Percentiles rank a stretch among this genome's conserved stretches.
These are phyloP conservation scores for Zasmidium cellare DNA, from an alignment of 2,329 filamentous ascomycete genomes.

Conservation along the genomic window DNA sequence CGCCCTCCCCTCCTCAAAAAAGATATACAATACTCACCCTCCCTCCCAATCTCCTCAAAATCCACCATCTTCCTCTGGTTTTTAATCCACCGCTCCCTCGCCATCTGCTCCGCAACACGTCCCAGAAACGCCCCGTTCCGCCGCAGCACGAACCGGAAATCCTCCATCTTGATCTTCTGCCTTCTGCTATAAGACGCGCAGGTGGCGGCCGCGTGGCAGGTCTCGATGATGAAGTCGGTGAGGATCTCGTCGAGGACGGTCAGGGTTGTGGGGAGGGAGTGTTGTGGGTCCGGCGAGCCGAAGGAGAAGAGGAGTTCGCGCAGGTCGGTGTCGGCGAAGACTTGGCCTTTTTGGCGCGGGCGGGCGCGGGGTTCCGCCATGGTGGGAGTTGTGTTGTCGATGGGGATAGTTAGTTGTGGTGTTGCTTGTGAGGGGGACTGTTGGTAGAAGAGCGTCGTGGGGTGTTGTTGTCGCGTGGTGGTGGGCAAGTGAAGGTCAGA, in stretches of 20 bases:
- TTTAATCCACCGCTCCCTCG: slow-evolving; percentile 85
- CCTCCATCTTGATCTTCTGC: slow-evolving; percentile 96
- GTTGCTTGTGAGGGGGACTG: not conserved
- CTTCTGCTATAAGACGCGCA: slow-evolving; percentile 83
- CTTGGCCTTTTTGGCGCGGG: slow-evolving; percentile 47
- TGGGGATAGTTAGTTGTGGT: slow-evolving; percentile 1
- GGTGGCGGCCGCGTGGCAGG: slow-evolving; percentile 85
- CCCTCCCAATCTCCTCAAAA: slow-evolving; percentile 63
- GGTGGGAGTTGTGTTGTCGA: not conserved
- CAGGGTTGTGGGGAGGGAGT: slow-evolving; percentile 80
- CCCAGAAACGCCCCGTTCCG: slow-evolving; percentile 83
- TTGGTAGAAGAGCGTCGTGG: too few species aligned
- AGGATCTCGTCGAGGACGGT: slow-evolving; percentile 91
- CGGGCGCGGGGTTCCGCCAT: slow-evolving; percentile 54
- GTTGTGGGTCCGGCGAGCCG: slow-evolving; percentile 70
- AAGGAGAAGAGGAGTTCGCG: slow-evolving; percentile 72
- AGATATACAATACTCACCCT: slow-evolving; percentile 19
- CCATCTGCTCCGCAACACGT: slow-evolving; percentile 83
- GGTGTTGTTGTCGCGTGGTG: too few species aligned
- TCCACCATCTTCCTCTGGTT: slow-evolving; percentile 75
- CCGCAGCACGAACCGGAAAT: slow-evolving; percentile 92
- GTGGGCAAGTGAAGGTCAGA: not conserved
- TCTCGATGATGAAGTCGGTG: slow-evolving; percentile 93
- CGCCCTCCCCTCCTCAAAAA: not conserved
- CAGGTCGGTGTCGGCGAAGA: slow-evolving; percentile 39